Conservation (phyloP, 2,329 filamentous ascomycete genomes). For the Aspergillus pseudonomiae region DNA sequence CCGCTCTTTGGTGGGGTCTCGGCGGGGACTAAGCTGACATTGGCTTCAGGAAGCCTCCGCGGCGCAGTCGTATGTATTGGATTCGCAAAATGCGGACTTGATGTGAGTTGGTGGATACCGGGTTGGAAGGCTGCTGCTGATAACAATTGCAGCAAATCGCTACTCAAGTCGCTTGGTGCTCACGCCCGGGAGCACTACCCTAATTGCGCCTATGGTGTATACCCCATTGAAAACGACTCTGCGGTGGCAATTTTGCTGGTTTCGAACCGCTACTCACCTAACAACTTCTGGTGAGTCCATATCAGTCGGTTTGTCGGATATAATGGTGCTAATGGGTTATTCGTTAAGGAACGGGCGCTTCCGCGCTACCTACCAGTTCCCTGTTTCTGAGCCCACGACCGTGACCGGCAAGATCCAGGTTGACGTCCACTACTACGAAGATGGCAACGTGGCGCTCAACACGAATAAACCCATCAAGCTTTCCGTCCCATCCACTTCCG, state of each 20-base stretch:
- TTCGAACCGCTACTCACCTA: conserved; percentile 95
- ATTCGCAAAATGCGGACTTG: conserved; percentile 75
- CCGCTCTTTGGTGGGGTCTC: conserved; percentile 1
- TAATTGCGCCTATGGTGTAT: conserved; percentile 77
- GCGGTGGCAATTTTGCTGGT: conserved; percentile 82
- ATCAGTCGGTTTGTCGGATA: too few relatives aligned
- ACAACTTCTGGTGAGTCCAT: conserved; percentile 82
- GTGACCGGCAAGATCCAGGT: conserved; percentile 84
- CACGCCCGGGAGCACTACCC: conserved; percentile 91
- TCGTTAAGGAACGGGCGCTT: conserved; percentile 83
- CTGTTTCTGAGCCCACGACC: conserved; percentile 60
- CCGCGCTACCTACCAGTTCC: conserved; percentile 83
- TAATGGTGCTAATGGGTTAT: not conserved
- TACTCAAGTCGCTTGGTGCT: conserved; percentile 72
- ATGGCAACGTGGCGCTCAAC: conserved; percentile 91
- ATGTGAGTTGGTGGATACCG: conserved; percentile 62
- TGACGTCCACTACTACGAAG: conserved; percentile 99
- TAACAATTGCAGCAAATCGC: conserved; percentile 68
- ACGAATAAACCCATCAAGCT: conserved; percentile 77
- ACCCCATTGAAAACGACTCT: conserved; percentile 74
- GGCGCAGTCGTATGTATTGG: conserved; percentile 76
- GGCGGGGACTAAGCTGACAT: conserved; percentile 1
- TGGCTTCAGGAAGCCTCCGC: conserved; percentile 72
- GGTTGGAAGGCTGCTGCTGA: not conserved
- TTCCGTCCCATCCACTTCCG: conserved; percentile 63